Conservation (phyloP, 2,329 filamentous ascomycete genomes). For the Calonectria montana region DNA sequence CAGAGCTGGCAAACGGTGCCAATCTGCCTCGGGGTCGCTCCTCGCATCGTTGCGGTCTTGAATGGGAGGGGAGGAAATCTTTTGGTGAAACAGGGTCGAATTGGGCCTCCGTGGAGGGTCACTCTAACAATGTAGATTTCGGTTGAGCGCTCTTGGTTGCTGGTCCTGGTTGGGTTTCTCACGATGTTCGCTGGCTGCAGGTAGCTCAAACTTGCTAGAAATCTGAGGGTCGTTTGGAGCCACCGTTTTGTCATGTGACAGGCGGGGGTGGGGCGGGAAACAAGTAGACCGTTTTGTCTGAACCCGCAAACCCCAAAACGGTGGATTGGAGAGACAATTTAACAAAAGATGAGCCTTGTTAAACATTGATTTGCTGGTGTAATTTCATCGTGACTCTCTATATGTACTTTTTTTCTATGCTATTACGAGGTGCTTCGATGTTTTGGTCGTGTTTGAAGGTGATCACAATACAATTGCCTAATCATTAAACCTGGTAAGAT, state of each 20-base stretch:
- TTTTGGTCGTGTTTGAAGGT: neutral
- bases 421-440: neutral
- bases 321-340: neutral
- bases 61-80: neutral
- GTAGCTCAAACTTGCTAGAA: constrained; percentile 8
- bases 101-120: constrained; percentile 9
- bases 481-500: neutral
- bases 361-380: neutral
- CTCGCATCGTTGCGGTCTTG: constrained; percentile 50
- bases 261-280: neutral
- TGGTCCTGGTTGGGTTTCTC: neutral
- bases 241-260: constrained; percentile 24
- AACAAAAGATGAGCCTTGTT: neutral
- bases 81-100: neutral
- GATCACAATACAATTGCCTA: neutral
- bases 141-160: constrained; percentile 14
- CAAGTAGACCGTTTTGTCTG: neutral
- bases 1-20: constrained; percentile 59
- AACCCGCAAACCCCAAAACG: neutral
- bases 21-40: constrained; percentile 46
- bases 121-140: neutral
- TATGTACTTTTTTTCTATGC: too few relatives aligned
- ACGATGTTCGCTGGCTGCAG: neutral
- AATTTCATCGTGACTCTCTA: neutral
- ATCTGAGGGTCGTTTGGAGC: neutral